Percentiles rank a stretch among this genome's conserved stretches.
phyloP scores from a whole-genome alignment of 495 filamentous ascomycete genomes.

The Durotheca rogersii region DNA sequence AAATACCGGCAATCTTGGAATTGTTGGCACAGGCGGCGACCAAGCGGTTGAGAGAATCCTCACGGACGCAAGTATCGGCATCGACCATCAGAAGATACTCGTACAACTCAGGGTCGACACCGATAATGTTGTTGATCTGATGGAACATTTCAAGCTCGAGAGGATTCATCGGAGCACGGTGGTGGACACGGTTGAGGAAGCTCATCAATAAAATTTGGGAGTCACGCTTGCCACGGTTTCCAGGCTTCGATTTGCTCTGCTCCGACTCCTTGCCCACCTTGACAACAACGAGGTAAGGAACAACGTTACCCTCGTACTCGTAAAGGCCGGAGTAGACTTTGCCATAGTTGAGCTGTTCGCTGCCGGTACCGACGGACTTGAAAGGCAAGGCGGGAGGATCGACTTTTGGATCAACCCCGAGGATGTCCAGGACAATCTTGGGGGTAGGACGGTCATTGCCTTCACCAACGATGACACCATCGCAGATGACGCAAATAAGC shows the following conservation, averaged over 20 bases:
- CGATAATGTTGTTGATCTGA: constrained; percentile 98
- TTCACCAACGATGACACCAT: constrained; percentile 93
- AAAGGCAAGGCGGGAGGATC: constrained; percentile 92
- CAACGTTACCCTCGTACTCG: constrained; percentile 95
- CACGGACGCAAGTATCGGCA: constrained; percentile 91
- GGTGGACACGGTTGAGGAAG: constrained; percentile 97
- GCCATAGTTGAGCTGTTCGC: constrained; percentile 93
- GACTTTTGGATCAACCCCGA: constrained; percentile 94
- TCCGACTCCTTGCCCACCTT: constrained; percentile 98
- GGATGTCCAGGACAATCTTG: constrained; percentile 94
- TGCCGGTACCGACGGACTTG: constrained; percentile 85
- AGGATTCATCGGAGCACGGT: constrained; percentile 88
- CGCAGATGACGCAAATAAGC: constrained; percentile 89
- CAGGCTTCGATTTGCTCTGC: constrained; percentile 86
- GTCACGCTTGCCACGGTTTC: constrained; percentile 97
- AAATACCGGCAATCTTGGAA: constrained; percentile 94
- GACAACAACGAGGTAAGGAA: constrained; percentile 92
- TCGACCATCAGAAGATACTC: constrained; percentile 98
- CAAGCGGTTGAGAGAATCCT: constrained; percentile 88
- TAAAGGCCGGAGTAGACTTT: constrained; percentile 99
- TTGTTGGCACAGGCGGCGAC: constrained; percentile 93
- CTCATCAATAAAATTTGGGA: constrained; percentile 81
- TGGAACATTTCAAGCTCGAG: constrained; percentile 98
- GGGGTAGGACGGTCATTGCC: constrained; percentile 97
- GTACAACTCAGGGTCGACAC: constrained; percentile 94